Evolutionary conservation across 768 basidiomycete species (phyloP).

Genomic region (Termitomyces sp.): DNA sequence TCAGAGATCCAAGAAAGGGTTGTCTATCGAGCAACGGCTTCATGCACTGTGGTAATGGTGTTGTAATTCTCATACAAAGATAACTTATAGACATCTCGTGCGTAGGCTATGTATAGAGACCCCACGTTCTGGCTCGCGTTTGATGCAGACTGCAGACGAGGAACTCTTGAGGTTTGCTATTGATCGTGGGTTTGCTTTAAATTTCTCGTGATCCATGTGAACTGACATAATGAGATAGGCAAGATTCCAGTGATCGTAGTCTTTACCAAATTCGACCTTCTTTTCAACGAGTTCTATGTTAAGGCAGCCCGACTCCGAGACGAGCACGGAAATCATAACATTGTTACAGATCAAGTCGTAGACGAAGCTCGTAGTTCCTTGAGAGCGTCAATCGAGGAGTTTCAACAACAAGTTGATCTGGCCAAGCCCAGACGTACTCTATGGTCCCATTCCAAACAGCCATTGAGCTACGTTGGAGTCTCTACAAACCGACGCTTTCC

Average conservation of each 20-base stretch:
- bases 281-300: background rate
- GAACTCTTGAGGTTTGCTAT: background rate
- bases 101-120: background rate
- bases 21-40: background rate
- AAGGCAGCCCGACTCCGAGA: background rate
- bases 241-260: conserved; percentile 1
- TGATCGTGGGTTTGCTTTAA: background rate
- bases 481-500: background rate
- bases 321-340: background rate
- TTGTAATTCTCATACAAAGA: background rate
- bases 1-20: background rate
- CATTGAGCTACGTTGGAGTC: background rate
- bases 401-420: background rate
- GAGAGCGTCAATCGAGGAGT: background rate
- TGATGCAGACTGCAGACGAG: background rate
- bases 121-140: background rate
- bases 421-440: background rate
- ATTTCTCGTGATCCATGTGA: background rate
- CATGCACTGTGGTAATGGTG: background rate
- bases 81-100: background rate
- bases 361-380: background rate
- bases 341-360: background rate
- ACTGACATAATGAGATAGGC: background rate
- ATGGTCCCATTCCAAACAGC: background rate
- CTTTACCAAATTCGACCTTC: background rate